A percentile compares a stretch with the other conserved stretches of the same genome.
Conservation (phyloP, 75 land plant species). For the Selaginella tamariscina region DNA sequence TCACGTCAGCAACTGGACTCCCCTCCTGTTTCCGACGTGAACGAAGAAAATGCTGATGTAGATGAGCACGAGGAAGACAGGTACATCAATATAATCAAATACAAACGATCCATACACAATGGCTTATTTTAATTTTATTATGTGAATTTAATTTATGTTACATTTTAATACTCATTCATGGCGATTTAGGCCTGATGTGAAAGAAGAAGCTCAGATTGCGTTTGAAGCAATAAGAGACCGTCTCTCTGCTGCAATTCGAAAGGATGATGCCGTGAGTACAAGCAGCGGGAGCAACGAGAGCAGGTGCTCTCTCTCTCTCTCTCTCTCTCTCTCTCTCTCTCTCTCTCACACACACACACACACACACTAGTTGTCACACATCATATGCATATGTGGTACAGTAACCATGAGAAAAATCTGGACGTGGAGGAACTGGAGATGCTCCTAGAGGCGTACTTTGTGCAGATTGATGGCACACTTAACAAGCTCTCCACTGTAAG, state of each 20-base stretch:
- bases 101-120: too few relatives aligned
- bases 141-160: too few relatives aligned
- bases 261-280: slow-evolving; percentile 31
- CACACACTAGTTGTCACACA: too few relatives aligned
- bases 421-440: slow-evolving; percentile 86
- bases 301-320: too few relatives aligned
- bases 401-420: slow-evolving; percentile 36
- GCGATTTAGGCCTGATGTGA: background rate
- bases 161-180: too few relatives aligned
- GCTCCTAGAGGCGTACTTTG: slow-evolving; percentile 88
- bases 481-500: slow-evolving; percentile 58
- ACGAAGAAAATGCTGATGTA: slow-evolving; percentile 19
- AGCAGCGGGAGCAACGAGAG: slow-evolving; percentile 24
- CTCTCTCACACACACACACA: too few relatives aligned
- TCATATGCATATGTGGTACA: too few relatives aligned
- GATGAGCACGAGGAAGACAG: slow-evolving; percentile 32
- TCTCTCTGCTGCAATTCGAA: slow-evolving; percentile 1
- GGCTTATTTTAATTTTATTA: too few relatives aligned
- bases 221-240: background rate
- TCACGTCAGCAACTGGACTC: slow-evolving; percentile 37
- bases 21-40: slow-evolving; percentile 24
- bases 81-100: too few relatives aligned
- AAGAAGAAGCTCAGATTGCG: background rate
- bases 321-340: too few relatives aligned
- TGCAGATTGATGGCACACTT: slow-evolving; percentile 70